Base-by-base conservation (phyloP, 2,329 filamentous ascomycete species). In the Fusarium papillatum region DNA sequence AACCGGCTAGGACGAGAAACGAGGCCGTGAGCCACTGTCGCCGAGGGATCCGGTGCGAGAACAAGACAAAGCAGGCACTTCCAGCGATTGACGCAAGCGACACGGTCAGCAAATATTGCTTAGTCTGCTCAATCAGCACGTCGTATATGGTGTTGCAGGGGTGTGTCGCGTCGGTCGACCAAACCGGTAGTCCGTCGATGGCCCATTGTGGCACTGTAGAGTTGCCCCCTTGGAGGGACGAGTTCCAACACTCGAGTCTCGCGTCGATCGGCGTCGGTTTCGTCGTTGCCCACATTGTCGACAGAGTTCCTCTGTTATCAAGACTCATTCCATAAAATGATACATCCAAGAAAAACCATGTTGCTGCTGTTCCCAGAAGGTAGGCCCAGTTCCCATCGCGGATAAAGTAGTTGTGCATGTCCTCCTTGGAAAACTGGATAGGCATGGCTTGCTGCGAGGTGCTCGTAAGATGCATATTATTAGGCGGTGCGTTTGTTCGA, bases 321-420 rank as follows among this genome's bases (percentile, higher is more conserved):
- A 90, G 82, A 3, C 86, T 87, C 66, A 89, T 85, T 10, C 88
- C 88, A 71, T 90, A 90, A 69, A 90, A 90, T 2, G 86, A 87
- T 66, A 90, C 84, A 61, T 90, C 89, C n/a, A 90, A 82, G 2
- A 90, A 82, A 19, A 89, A 84, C 89, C 89, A 90, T 57, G 86
- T 83, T 39, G 86, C 79, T 0, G 87, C 86, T 4, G 88, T 88
- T 36, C 81, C 82, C 14, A 84, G 71, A 11, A 86, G 76, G 65
- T 85, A 83, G 36, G 78, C 74, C 83, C 81, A 82, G 78, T 83
- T 81, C 24, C 82, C 77, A 69, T 83, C 83, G 36, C 80, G 80
- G 83, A 90, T 85, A 66, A 90, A 88, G 80, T 87, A 90, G 73
- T 86, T 86, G 75, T 85, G 82, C n/a, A 90, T 77, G 68, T 90